Base-by-base conservation (phyloP, 1,284 basidiomycete species). In the Ganoderma leucocontextum region DNA sequence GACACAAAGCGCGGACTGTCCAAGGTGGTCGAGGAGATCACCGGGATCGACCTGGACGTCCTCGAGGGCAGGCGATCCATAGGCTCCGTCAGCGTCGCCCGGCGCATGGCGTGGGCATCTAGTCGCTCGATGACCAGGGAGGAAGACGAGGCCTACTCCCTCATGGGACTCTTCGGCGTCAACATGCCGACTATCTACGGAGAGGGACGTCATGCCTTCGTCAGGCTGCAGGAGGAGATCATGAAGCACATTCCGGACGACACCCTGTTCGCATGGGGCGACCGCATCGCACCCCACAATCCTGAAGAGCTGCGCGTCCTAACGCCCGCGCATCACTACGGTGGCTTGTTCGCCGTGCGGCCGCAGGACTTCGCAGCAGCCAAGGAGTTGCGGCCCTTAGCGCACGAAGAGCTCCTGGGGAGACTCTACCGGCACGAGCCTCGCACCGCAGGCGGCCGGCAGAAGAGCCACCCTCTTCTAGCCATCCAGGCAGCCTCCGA, bases 191-290 rank as follows among this genome's bases (percentile, higher is more conserved):
- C 59, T 7, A 36, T 65, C 35, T 70, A 67, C 35, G 69, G 69
- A 19, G 65, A 67, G 25, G 65, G 63, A 1, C 55, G 6, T 2
- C 38, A n/a, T 6, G 65, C 69, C 0, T 70, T 70, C 65, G 10
- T 61, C 4, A 60, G 63, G 0, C 57, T 67, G 13, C 65, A 70
- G 60, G 52, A 66, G 38, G 65, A 70, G 41, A 64, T 66, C 29
- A 35, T 64, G 8, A 64, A 53, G 25, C 19, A 17, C 17, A 57
- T 35, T 10, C 41, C 62, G 9, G 68, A 69, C 41, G 64, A 69
- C 15, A 69, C 47, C 58, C 39, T 69, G 41, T 64, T 70, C 60
- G 62, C 59, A 12, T 66, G 68, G 68, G 65, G 65, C 13, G 62
- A 47, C 41, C 41, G 17, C 41, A 41, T 41, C 41, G 13, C 41